Conservation (phyloP, 2,329 filamentous ascomycete genomes). For the Ophiognomonia clavigignenti-juglandacearum region DNA sequence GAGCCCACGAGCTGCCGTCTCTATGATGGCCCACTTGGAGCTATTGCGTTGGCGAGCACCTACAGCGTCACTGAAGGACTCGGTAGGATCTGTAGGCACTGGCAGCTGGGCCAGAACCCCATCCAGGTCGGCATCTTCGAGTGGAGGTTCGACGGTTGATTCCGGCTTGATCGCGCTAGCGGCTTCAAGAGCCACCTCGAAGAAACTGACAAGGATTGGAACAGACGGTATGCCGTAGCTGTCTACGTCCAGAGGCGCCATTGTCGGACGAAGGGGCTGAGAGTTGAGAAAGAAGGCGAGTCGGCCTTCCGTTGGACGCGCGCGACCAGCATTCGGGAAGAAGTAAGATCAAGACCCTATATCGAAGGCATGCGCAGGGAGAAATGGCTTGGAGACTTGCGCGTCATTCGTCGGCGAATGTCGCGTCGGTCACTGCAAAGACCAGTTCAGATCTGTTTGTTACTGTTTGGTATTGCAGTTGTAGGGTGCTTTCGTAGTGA, state of each 20-base stretch:
- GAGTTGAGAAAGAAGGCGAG: background rate
- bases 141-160: constrained; percentile 64
- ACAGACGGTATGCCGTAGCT: constrained; percentile 50
- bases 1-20: constrained; percentile 75
- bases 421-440: no score
- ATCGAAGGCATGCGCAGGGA: background rate
- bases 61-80: constrained; percentile 27
- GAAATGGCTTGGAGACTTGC: no score
- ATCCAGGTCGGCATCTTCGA: constrained; percentile 64
- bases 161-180: constrained; percentile 56
- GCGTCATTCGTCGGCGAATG: no score
- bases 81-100: constrained; percentile 25
- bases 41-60: constrained; percentile 24
- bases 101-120: constrained; percentile 37
- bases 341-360: background rate
- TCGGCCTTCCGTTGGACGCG: constrained; percentile 3
- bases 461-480: no score
- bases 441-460: no score
- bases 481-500: no score
- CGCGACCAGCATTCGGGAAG: background rate
- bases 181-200: constrained; percentile 53
- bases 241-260: constrained; percentile 44
- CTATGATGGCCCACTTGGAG: constrained; percentile 66
- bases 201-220: constrained; percentile 45
- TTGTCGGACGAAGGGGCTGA: constrained; percentile 23